Evolutionary conservation across 345 rosid genomes (phyloP).

Genomic region (Lumnitzera racemosa): DNA sequence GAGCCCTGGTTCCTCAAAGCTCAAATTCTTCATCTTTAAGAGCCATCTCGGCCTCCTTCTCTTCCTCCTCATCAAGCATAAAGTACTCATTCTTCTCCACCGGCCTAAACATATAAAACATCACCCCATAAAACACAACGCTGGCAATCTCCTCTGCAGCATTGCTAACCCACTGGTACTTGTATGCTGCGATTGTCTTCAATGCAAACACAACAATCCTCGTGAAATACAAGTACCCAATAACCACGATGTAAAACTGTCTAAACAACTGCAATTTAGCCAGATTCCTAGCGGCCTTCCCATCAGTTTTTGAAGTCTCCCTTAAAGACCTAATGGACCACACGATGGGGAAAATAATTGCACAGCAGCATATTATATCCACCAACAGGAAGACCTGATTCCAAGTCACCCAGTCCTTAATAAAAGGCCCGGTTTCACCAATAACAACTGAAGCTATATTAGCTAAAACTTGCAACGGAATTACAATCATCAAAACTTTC

Average conservation of each 20-base stretch:
- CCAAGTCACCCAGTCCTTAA: constrained; percentile 84
- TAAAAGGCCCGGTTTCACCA: constrained; percentile 85
- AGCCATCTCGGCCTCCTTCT: constrained; percentile 78
- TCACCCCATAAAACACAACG: constrained; percentile 52
- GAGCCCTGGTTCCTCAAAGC: constrained; percentile 32
- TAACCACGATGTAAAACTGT: constrained; percentile 79
- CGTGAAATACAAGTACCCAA: constrained; percentile 74
- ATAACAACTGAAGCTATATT: constrained; percentile 74
- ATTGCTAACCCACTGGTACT: constrained; percentile 80
- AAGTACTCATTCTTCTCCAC: constrained; percentile 74
- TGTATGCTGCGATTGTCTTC: constrained; percentile 75
- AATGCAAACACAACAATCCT: constrained; percentile 83
- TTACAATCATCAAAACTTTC: constrained; percentile 82
- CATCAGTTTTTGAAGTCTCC: constrained; percentile 77
- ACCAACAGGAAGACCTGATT: constrained; percentile 79
- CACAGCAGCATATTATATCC: constrained; percentile 84
- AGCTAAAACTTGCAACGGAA: constrained; percentile 83
- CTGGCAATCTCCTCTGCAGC: constrained; percentile 77
- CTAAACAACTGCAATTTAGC: constrained; percentile 77
- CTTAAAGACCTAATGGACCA: constrained; percentile 80
- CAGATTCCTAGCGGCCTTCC: constrained; percentile 76
- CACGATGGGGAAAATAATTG: constrained; percentile 82
- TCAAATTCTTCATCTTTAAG: constrained; percentile 78
- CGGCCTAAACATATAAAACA: constrained; percentile 87
- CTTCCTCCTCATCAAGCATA: constrained; percentile 79